Conservation (phyloP, 2,329 filamentous ascomycete genomes). For the Xylariaceae sp. region DNA sequence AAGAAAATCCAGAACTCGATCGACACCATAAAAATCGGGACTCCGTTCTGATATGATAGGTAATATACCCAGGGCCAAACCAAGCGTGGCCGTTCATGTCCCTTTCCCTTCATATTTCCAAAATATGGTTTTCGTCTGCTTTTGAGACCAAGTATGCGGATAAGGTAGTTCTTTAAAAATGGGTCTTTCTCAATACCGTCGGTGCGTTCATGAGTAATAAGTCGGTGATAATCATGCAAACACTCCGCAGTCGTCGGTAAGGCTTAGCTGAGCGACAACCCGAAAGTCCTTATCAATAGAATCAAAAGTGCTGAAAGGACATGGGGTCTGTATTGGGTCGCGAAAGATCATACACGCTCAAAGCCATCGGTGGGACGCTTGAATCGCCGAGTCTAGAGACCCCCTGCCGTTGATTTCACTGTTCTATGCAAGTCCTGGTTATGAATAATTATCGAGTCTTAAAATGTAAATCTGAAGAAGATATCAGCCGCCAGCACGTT, state of each 20-base stretch:
- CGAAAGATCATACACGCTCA: too few relatives aligned
- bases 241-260: neutral
- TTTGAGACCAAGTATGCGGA: neutral
- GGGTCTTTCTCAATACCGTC: neutral
- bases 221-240: neutral
- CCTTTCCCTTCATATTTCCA: neutral
- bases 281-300: neutral
- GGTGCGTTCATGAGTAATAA: neutral
- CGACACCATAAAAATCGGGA: too few relatives aligned
- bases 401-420: too few relatives aligned
- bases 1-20: too few relatives aligned
- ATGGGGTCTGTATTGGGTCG: neutral
- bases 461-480: too few relatives aligned
- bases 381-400: too few relatives aligned
- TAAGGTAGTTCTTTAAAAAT: neutral
- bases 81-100: too few relatives aligned
- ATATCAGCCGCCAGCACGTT: too few relatives aligned
- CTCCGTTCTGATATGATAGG: too few relatives aligned
- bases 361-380: too few relatives aligned
- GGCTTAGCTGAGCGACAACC: neutral
- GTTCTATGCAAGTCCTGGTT: too few relatives aligned
- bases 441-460: neutral
- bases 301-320: neutral
- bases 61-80: too few relatives aligned
- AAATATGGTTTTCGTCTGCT: neutral